Base-by-base conservation (phyloP, 1,284 basidiomycete genomes). In the Apiotrichum sp. region DNA sequence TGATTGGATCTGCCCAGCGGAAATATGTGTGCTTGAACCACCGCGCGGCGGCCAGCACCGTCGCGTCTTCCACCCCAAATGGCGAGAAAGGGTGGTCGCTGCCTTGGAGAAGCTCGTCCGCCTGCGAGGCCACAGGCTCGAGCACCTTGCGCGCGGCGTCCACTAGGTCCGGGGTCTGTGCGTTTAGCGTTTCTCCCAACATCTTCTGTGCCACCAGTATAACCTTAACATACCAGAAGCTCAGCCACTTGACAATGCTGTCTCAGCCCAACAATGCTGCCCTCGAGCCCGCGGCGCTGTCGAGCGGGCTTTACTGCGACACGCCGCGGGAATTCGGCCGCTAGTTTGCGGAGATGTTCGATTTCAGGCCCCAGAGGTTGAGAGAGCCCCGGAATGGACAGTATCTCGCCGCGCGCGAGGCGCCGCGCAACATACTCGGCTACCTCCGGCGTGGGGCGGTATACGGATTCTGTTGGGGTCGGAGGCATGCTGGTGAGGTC, bases 21-120 rank as follows among this genome's bases (percentile, higher is more conserved):
- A 80, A 77, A 61, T 72, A 79, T 40, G 63, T 58, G 13, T 63
- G 50, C 59, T 79, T 79, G 69, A 79, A 80, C 79, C 79, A 80
- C 45, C 65, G 56, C 11, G 77, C 77, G 7, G 79, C 65, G 3
- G 69, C 69, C 33, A 77, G 66, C 1, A 77, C 78, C 31, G 57
- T 52, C 11, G 65, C 69, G 53, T 75, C 73, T 16, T 62, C 62
- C 8, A 44, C 11, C 0, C 61, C 66, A 31, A 72, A 65, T 7
- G 68, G 65, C 22, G 53, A 13, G 47, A 65, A 68, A 8, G 67
- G 69, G 11, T 64, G 65, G 13, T 6, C n/a, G 32, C 13, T 7
- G 38, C 29, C 8, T 31, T 1, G 10, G 16, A 34, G 9, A 9
- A 54, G n/a, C 16, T n/a, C 41, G 4, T 39, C 41, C 1, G 52